phyloP scores from a whole-genome alignment of 305 asterid genomes.

The Striga hermonthica region DNA sequence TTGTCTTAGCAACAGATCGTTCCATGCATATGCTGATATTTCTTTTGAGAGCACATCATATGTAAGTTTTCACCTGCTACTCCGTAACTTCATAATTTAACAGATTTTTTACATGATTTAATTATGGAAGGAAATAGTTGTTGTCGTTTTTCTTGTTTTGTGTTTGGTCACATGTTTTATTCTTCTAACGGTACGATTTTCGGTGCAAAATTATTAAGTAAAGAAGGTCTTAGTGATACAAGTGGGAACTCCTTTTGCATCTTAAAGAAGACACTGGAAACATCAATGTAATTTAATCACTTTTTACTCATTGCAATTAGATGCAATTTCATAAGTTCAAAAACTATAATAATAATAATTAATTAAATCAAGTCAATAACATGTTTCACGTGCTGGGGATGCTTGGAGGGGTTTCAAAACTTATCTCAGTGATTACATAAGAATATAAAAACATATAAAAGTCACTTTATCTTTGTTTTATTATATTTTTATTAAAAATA shows the following conservation, averaged over 20 bases:
- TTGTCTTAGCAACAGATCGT: constrained; percentile 82
- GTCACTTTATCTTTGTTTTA: too few relatives aligned
- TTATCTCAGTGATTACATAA: too few relatives aligned
- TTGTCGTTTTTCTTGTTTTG: constrained; percentile 16
- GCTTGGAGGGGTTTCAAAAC: too few relatives aligned
- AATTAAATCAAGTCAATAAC: too few relatives aligned
- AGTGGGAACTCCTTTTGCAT: constrained; percentile 35
- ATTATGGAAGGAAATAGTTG: constrained; percentile 16
- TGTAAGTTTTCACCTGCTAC: constrained; percentile 52
- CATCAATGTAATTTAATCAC: constrained; percentile 51
- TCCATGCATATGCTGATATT: constrained; percentile 83
- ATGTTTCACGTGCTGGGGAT: too few relatives aligned
- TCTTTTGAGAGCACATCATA: constrained; percentile 67
- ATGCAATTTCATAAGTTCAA: too few relatives aligned
- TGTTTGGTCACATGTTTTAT: constrained; percentile 19
- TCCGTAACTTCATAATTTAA: constrained; percentile 19
- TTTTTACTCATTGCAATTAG: constrained; percentile 7
- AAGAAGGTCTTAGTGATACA: constrained; percentile 39
- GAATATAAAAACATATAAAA: too few relatives aligned
- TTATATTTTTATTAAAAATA: too few relatives aligned
- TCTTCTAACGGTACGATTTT: constrained; percentile 32
- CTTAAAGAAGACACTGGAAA: constrained; percentile 38
- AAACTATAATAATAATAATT: too few relatives aligned
- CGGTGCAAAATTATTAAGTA: constrained; percentile 47
- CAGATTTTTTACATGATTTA: constrained; percentile 17